Conservation (phyloP, 2,329 filamentous ascomycete genomes). For the Aphanoascus verrucosus region DNA sequence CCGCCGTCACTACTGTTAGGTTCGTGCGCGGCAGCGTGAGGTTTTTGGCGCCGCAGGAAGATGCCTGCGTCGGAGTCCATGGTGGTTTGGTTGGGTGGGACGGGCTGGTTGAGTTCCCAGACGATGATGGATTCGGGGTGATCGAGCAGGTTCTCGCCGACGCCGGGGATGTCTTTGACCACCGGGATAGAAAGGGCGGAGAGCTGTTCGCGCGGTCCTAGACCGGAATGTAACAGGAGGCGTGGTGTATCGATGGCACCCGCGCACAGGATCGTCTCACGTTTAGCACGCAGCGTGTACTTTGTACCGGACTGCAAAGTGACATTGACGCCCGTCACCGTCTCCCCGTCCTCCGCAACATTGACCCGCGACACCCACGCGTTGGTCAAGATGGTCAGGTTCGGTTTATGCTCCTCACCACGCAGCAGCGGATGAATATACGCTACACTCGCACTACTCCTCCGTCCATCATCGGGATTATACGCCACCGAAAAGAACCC, state of each 20-base stretch:
- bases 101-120: conserved; percentile 71
- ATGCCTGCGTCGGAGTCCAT: conserved; percentile 87
- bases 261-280: conserved; percentile 42
- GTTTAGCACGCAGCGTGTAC: conserved; percentile 38
- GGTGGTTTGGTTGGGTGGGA: conserved; percentile 69
- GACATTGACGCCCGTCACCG: conserved; percentile 63
- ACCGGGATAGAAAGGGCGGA: conserved; percentile 21
- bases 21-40: conserved; percentile 59
- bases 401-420: conserved; percentile 69
- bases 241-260: conserved; percentile 47
- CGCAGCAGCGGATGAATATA: conserved; percentile 87
- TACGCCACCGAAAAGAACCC: conserved; percentile 88
- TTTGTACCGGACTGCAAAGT: conserved; percentile 50
- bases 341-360: conserved; percentile 54
- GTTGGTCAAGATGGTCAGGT: conserved; percentile 76
- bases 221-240: conserved; percentile 43
- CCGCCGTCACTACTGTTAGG: too few species aligned
- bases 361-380: conserved; percentile 79
- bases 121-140: conserved; percentile 58
- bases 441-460: conserved; percentile 77
- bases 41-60: conserved; percentile 67
- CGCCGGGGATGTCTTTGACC: conserved; percentile 24
- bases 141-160: conserved; percentile 41
- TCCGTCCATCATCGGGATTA: conserved; percentile 75
- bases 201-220: conserved; percentile 31